These are phyloP conservation scores for Fomitiporia mediterranea DNA, from an alignment of 1,284 basidiomycete species.

Conservation along the genomic window DNA sequence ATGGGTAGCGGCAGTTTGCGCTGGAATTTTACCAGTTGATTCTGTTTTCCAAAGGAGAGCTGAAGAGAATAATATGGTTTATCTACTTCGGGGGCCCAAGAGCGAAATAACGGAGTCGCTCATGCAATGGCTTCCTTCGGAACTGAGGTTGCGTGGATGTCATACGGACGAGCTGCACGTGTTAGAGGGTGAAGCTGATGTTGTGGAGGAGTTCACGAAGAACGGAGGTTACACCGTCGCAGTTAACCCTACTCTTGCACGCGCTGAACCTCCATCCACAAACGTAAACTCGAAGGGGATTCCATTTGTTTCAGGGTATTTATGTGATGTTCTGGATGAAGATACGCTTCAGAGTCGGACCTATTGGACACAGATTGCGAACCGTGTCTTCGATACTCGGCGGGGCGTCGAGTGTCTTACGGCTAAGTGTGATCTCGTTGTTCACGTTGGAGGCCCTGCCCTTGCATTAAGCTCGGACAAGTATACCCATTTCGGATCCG, in stretches of 20 bases:
- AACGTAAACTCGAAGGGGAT: background rate
- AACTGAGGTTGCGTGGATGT: background rate
- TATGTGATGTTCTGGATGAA: conserved; percentile 5
- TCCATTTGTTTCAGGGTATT: background rate
- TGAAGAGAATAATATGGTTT: background rate
- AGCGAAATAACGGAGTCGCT: background rate
- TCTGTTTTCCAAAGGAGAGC: background rate
- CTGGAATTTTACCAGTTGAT: background rate
- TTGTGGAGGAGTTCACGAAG: background rate
- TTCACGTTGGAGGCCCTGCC: background rate
- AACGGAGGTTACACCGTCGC: background rate
- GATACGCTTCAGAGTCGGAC: background rate
- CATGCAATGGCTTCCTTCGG: conserved; percentile 1
- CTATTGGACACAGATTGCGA: background rate
- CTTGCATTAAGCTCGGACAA: background rate
- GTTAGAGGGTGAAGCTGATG: background rate
- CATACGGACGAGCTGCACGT: background rate
- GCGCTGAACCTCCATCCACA: background rate
- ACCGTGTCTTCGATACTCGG: background rate
- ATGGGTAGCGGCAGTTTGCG: conserved; percentile 3
- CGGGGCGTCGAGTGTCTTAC: background rate
- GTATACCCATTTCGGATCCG: background rate
- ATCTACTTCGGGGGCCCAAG: background rate
- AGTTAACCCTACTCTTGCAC: background rate
- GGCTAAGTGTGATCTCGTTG: background rate